phyloP scores from a whole-genome alignment of 2,329 filamentous ascomycete species.

The Bipolaris oryzae region DNA sequence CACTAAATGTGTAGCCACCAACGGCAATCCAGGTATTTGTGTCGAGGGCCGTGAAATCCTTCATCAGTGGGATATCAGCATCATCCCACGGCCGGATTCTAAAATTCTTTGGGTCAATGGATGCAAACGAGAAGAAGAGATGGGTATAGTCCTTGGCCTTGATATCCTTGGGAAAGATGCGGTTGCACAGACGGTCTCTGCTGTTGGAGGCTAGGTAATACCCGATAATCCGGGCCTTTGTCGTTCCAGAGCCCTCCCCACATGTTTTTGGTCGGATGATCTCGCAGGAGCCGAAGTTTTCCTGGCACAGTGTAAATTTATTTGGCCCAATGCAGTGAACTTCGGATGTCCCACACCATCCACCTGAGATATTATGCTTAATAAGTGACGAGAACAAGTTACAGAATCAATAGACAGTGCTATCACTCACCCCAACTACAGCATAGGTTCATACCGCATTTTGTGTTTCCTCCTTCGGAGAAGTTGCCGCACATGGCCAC shows the following conservation, averaged over 20 bases:
- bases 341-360: conserved; percentile 26
- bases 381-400: background rate
- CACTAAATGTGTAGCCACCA: background rate
- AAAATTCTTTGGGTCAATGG: conserved; percentile 18
- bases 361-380: conserved; percentile 9
- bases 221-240: background rate
- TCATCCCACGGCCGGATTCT: background rate
- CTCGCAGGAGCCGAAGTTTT: conserved; percentile 45
- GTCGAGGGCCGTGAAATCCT: background rate
- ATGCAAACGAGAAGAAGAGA: conserved; percentile 39
- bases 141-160: conserved; percentile 41
- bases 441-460: conserved; percentile 22
- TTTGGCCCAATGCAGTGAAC: conserved; percentile 27
- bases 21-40: conserved; percentile 2
- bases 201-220: background rate
- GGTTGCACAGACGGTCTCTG: conserved; percentile 1
- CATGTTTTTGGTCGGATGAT: background rate
- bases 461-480: conserved; percentile 9
- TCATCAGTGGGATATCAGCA: background rate
- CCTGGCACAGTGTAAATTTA: conserved; percentile 38
- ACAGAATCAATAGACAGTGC: background rate
- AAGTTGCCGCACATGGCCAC: conserved; percentile 1
- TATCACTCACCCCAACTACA: conserved; percentile 13
- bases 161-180: conserved; percentile 22
- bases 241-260: background rate